phyloP scores from a whole-genome alignment of 768 basidiomycete species.

The Lactarius quietus region DNA sequence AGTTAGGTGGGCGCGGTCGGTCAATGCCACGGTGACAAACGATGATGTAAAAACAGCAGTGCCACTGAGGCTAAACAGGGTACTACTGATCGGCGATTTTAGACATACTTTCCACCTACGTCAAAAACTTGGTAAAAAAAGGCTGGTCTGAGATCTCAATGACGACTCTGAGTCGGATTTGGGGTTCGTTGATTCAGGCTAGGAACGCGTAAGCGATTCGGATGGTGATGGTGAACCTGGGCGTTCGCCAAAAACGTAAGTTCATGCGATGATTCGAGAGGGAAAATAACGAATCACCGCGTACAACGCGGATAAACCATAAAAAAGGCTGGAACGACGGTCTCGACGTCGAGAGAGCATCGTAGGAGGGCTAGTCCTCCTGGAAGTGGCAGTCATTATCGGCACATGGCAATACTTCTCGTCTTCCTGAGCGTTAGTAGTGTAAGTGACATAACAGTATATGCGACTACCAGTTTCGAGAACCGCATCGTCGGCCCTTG shows the following conservation, averaged over 20 bases:
- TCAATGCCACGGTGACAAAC: neutral
- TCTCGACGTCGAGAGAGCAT: neutral
- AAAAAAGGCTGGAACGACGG: slow-evolving; percentile 5
- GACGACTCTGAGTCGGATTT: neutral
- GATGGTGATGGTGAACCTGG: neutral
- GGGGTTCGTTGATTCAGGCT: neutral
- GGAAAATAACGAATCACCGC: neutral
- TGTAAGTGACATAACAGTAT: neutral
- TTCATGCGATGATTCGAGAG: neutral
- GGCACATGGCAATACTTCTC: neutral
- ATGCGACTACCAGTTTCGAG: neutral
- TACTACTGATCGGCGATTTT: neutral
- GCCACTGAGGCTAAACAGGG: neutral
- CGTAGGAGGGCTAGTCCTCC: neutral
- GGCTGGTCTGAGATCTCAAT: neutral
- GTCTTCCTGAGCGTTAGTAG: neutral
- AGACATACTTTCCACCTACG: neutral
- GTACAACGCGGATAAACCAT: neutral
- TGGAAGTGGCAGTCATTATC: neutral
- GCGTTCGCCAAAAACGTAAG: neutral
- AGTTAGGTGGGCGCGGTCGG: neutral
- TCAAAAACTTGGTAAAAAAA: neutral
- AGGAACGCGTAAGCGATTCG: neutral
- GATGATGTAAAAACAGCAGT: neutral
- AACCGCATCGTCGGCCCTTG: neutral